Base-by-base conservation (phyloP, 345 rosid genomes). In the Syzygium grande region DNA sequence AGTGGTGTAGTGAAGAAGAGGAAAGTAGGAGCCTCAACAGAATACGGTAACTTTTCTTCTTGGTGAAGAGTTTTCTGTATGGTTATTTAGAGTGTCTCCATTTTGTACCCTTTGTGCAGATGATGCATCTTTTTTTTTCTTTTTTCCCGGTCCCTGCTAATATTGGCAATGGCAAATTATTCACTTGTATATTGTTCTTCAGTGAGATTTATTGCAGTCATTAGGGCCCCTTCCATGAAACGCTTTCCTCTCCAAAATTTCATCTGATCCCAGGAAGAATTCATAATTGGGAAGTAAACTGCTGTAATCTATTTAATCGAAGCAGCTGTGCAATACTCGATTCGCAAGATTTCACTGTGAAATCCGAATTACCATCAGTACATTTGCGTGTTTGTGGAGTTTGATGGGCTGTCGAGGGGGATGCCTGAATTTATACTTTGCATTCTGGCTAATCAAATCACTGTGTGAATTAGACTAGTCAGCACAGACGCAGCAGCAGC, bases 1-100 rank as follows among this genome's bases (percentile, higher is more conserved):
- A 89, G 84, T 85, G 85, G 90, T 55, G 90, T 87, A 46, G 51
- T 92, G 85, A 98, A 95, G 95, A 98, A 96, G 90, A 90, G 98
- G 65, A 96, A 96, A 90, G 90, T 90, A 61, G 91, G 92, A 80
- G 90, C 78, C 86, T 87, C 96, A 10, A 92, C 92, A 88, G 97
- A 91, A 88, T 97, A 93, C 87, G 93, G 91, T 84, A 94, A 96
- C 91, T 96, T 98, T 91, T 98, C 99, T 85, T 86, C 93, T 84
- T 98, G 98, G 98, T 96, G 92, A 93, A 51, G 73, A 61, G 25
- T 38, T 73, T 73, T 34, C 34, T 56, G 21, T 83, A 17, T 19
- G 19, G 38, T 83, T 87, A 43, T 86, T 15, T 73, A 38, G 83
- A 19, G 49, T 34, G 49, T 73, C 38, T 73, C 83, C 27, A 73